Evolutionary conservation across 2,329 filamentous ascomycete species (phyloP), one percentile per base, ranked within the genome.

Genomic region (Pyricularia grisea): DNA sequence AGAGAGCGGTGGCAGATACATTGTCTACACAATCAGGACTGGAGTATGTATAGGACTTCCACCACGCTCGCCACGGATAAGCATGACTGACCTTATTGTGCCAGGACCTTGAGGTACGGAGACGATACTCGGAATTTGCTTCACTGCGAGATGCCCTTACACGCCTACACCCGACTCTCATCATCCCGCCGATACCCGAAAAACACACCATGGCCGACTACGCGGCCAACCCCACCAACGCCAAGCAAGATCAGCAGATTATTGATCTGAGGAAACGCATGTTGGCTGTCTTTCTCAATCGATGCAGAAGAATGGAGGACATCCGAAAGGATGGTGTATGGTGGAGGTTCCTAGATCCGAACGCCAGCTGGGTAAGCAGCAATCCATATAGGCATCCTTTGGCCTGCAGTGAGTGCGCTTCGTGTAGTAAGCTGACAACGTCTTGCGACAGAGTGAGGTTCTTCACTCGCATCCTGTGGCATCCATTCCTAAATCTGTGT

Each of bases 191-290:
- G 3, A 99, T 99, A 75, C 95, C 95, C 27, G 96, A 99, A 81
- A 99, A 99, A 80, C 95, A 99, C 79, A 95, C 93, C 65, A 97
- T 99, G 91, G 94, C 94, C 71, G 95, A 99, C 78, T 99, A 99
- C 77, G 95, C 95, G 20, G 94, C 96, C 31, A 98, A 97, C 75
- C 95, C 96, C 1, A 99, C 95, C 55, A 97, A 94, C 75, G 96
- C 96, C 23, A 99, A 97, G 78, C 94, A 99, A 79, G 96, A 99
- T 77, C 90, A 93, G 70, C 92, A 94, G 71, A 99, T 98, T 65
- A 99, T 99, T 72, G 95, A 99, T 76, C 82, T 98, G 72, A 88
- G 95, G 70, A 98, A 98, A 82, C 92, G 95, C 74, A 99, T 99
- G 95, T 79, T 99, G 68, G 91, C 92, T 4, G 95, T 98, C 0